Evolutionary conservation across 257 asterid species (phyloP).

Genomic region (Solanum virginianum): DNA sequence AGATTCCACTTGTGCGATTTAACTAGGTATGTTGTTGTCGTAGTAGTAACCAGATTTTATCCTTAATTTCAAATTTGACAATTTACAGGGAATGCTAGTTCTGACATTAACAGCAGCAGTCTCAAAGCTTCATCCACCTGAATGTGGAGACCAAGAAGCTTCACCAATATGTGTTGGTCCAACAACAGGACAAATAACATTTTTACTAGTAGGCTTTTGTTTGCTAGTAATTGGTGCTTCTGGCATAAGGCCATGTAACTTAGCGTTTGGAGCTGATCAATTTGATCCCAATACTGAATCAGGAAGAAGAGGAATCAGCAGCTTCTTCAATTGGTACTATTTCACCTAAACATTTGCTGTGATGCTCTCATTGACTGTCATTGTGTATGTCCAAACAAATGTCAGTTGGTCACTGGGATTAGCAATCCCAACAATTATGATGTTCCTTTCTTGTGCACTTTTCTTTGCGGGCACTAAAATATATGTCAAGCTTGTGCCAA

Average conservation of each 20-base stretch:
- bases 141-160: background rate
- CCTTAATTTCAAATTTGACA: background rate
- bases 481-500: conserved; percentile 15
- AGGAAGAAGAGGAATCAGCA: conserved; percentile 17
- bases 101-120: conserved; percentile 22
- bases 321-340: conserved; percentile 31
- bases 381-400: conserved; percentile 23
- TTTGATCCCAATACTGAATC: conserved; percentile 23
- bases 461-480: conserved; percentile 15
- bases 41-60: background rate
- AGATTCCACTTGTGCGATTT: too few relatives aligned
- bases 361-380: conserved; percentile 19
- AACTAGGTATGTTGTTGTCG: too few relatives aligned
- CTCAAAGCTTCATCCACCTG: conserved; percentile 14
- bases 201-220: conserved; percentile 4
- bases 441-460: conserved; percentile 13
- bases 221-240: conserved; percentile 17
- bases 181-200: conserved; percentile 13
- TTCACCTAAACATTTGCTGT: conserved; percentile 19
- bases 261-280: conserved; percentile 31
- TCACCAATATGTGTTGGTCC: conserved; percentile 4
- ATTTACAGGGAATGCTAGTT: conserved; percentile 21
- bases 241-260: conserved; percentile 29
- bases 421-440: conserved; percentile 18
- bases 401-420: conserved; percentile 24